phyloP scores from a whole-genome alignment of 2,329 filamentous ascomycete genomes.

The Didymella arachidicola region DNA sequence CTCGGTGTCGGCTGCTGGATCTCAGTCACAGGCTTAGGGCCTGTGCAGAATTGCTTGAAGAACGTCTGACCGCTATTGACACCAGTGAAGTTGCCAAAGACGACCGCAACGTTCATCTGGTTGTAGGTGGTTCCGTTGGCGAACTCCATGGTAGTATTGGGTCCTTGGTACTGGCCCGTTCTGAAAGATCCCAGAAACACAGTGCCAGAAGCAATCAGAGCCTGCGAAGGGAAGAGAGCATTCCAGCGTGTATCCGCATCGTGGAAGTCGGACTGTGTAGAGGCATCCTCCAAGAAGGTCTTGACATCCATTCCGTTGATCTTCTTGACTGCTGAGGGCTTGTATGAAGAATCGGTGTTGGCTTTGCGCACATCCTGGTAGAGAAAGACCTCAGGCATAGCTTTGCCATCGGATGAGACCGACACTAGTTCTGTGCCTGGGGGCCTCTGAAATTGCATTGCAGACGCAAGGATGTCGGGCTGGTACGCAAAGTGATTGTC shows the following conservation, averaged over 20 bases:
- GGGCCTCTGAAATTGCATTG: slow-evolving; percentile 49
- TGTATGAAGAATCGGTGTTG: slow-evolving; percentile 39
- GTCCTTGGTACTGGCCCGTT: slow-evolving; percentile 43
- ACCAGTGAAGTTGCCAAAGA: slow-evolving; percentile 44
- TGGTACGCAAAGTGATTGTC: slow-evolving; percentile 53
- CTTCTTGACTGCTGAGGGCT: slow-evolving; percentile 46
- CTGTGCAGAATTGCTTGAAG: slow-evolving; percentile 51
- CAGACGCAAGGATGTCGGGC: slow-evolving; percentile 48
- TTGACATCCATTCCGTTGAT: slow-evolving; percentile 50
- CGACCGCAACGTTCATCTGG: slow-evolving; percentile 44
- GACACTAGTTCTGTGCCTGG: slow-evolving; percentile 44
- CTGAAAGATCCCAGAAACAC: slow-evolving; percentile 43
- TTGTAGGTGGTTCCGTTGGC: slow-evolving; percentile 47
- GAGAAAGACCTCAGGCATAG: slow-evolving; percentile 49
- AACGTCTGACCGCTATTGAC: slow-evolving; percentile 52
- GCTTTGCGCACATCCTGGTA: slow-evolving; percentile 42
- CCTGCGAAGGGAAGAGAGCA: slow-evolving; percentile 47
- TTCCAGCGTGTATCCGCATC: slow-evolving; percentile 55
- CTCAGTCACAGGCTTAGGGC: slow-evolving; percentile 28
- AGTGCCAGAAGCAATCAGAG: slow-evolving; percentile 39
- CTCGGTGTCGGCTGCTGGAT: slow-evolving; percentile 23
- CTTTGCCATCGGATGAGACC: slow-evolving; percentile 48
- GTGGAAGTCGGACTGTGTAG: slow-evolving; percentile 44
- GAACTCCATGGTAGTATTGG: slow-evolving; percentile 47
- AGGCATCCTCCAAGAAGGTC: slow-evolving; percentile 45